Evolutionary conservation across 495 filamentous ascomycete genomes (phyloP).

Genomic region (Cudoniella acicularis): DNA sequence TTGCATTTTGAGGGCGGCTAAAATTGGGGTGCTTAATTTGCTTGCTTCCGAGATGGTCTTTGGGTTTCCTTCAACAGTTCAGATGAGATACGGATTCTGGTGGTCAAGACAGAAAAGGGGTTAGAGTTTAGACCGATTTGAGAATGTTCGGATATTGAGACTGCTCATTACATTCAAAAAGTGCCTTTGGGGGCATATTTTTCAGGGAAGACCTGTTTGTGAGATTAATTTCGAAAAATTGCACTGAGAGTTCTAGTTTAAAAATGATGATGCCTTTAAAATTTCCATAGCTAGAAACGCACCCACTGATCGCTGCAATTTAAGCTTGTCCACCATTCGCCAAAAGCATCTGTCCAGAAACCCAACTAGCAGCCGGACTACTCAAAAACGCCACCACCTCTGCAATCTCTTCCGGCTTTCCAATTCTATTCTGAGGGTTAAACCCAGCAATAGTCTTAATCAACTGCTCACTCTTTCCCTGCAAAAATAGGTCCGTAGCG

Average conservation of each 20-base stretch:
- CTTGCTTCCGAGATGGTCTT: too few relatives aligned
- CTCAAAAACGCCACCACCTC: slow-evolving; percentile 51
- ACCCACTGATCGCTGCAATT: too few relatives aligned
- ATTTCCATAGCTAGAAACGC: not conserved
- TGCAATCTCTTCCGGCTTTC: slow-evolving; percentile 61
- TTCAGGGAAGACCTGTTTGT: too few relatives aligned
- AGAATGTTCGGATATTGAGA: too few relatives aligned
- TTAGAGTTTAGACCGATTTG: too few relatives aligned
- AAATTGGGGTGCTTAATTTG: too few relatives aligned
- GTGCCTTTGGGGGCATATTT: too few relatives aligned
- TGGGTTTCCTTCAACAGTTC: too few relatives aligned
- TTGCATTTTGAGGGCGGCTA: too few relatives aligned
- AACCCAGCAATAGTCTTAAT: slow-evolving; percentile 47
- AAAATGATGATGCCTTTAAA: not conserved
- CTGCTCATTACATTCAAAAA: too few relatives aligned
- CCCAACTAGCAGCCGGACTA: slow-evolving; percentile 50
- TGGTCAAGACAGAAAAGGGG: too few relatives aligned
- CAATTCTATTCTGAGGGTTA: slow-evolving; percentile 54
- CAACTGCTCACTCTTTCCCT: slow-evolving; percentile 57
- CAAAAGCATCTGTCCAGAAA: slow-evolving; percentile 61
- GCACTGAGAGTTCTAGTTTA: not conserved
- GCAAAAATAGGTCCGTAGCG: slow-evolving; percentile 61
- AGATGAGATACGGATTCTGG: too few relatives aligned
- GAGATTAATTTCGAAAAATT: not conserved
- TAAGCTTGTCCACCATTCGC: slow-evolving; percentile 53